Percentiles rank a stretch among this genome's conserved stretches.
phyloP scores from a whole-genome alignment of 805 yeast genomes.

The Saccharomyces paradoxus region DNA sequence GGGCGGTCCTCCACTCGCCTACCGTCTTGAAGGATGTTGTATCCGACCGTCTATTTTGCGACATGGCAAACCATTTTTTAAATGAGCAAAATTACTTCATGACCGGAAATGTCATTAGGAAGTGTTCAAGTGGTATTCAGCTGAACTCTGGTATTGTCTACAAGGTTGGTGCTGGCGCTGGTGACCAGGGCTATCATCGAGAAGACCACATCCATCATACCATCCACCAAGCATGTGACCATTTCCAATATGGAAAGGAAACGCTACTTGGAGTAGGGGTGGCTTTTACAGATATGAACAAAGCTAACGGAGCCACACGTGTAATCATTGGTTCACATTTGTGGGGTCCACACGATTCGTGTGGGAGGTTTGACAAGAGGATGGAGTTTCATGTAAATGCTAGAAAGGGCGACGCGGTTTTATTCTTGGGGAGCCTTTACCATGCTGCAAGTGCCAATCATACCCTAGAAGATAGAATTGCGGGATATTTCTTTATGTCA shows the following conservation, averaged over 20 bases:
- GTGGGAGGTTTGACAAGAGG: slow-evolving; percentile 18
- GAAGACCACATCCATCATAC: slow-evolving; percentile 28
- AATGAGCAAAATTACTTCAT: slow-evolving; percentile 12
- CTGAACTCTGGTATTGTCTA: slow-evolving; percentile 21
- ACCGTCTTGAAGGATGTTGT: slow-evolving; percentile 10
- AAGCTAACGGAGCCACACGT: slow-evolving; percentile 28
- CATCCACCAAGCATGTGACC: slow-evolving; percentile 10
- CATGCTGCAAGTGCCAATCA: slow-evolving; percentile 29
- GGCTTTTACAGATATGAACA: slow-evolving; percentile 15
- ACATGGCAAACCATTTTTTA: slow-evolving; percentile 9
- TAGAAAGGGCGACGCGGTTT: slow-evolving; percentile 28
- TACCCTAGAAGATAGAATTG: slow-evolving; percentile 26
- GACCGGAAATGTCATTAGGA: slow-evolving; percentile 13
- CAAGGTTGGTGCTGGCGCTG: slow-evolving; percentile 25
- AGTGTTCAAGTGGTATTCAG: slow-evolving; percentile 19
- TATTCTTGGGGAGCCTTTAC: slow-evolving; percentile 26
- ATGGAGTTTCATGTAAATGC: slow-evolving; percentile 23
- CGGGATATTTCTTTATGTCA: slow-evolving; percentile 24
- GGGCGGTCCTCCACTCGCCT: slow-evolving; percentile 13
- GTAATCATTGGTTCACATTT: slow-evolving; percentile 31
- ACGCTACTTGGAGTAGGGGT: slow-evolving; percentile 8
- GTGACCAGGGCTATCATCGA: slow-evolving; percentile 24
- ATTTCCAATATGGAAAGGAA: slow-evolving; percentile 10
- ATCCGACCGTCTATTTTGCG: slow-evolving; percentile 4
- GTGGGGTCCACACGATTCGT: slow-evolving; percentile 22